phyloP scores from a whole-genome alignment of 345 rosid genomes.

The Lumnitzera littorea region DNA sequence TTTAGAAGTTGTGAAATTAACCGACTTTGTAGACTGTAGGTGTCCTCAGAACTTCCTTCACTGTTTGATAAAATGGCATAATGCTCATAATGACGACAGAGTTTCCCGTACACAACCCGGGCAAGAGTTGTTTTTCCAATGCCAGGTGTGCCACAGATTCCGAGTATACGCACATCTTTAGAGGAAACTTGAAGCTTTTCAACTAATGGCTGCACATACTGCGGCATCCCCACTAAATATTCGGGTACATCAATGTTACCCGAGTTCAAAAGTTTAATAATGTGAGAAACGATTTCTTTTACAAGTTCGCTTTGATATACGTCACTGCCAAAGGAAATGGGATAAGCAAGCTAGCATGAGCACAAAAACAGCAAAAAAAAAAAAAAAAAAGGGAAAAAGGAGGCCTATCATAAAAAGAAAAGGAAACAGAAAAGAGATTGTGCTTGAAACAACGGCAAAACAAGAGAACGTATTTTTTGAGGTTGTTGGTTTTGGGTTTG shows the following conservation, averaged over 20 bases:
- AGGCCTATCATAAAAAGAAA: no score
- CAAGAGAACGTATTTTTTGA: no score
- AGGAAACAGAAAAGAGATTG: no score
- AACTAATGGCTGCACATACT: background rate
- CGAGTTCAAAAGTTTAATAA: background rate
- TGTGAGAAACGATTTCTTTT: background rate
- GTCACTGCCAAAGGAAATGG: no score
- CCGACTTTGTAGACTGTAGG: background rate
- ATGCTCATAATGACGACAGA: slow-evolving; percentile 3
- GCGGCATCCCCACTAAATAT: slow-evolving; percentile 8
- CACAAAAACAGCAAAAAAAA: no score
- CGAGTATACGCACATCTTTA: background rate
- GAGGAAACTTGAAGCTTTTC: background rate
- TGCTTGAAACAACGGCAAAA: no score
- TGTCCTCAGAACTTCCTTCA: background rate
- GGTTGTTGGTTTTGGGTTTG: no score
- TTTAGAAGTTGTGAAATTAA: background rate
- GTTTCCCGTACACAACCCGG: background rate
- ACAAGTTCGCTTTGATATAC: background rate
- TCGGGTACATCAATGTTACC: background rate
- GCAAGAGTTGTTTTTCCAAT: slow-evolving; percentile 20
- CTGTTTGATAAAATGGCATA: background rate
- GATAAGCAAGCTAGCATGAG: no score
- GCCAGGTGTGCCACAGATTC: slow-evolving; percentile 18
- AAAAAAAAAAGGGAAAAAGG: no score